Evolutionary conservation across 2,329 filamentous ascomycete genomes (phyloP).

Genomic region (Xylaria sp.): DNA sequence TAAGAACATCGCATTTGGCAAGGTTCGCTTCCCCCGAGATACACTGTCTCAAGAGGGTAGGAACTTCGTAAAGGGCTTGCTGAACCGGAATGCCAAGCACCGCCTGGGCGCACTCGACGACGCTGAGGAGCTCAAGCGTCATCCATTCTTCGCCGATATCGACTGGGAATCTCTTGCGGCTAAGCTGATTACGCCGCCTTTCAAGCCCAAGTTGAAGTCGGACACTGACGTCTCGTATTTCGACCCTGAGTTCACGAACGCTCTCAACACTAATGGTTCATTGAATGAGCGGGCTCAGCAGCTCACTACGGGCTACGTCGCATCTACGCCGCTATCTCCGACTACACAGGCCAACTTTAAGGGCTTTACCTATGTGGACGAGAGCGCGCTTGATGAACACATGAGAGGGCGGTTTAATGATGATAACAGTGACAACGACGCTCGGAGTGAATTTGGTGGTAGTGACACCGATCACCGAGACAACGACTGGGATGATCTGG

Average conservation of each 20-base stretch:
- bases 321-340: conserved; percentile 87
- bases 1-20: conserved; percentile 99
- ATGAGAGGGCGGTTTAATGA: conserved; percentile 53
- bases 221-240: conserved; percentile 98
- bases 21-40: conserved; percentile 92
- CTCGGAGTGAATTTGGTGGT: conserved; percentile 44
- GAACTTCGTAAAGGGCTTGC: conserved; percentile 94
- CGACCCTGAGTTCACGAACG: conserved; percentile 96
- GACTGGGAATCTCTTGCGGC: conserved; percentile 84
- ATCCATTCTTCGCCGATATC: conserved; percentile 90
- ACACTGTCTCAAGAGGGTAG: conserved; percentile 90
- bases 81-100: conserved; percentile 96
- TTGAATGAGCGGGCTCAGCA: conserved; percentile 88
- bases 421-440: conserved; percentile 51
- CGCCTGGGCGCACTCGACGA: conserved; percentile 85
- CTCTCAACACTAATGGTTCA: conserved; percentile 77
- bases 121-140: conserved; percentile 87
- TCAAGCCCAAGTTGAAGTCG: conserved; percentile 95
- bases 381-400: conserved; percentile 87
- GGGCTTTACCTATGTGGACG: conserved; percentile 98
- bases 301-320: conserved; percentile 76
- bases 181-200: conserved; percentile 91
- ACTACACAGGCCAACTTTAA: conserved; percentile 98
- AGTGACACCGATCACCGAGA: conserved; percentile 43
- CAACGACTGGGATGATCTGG: conserved; percentile 55